Evolutionary conservation across 441 rosid genomes (phyloP).

Genomic region (Gossypium davidsonii): DNA sequence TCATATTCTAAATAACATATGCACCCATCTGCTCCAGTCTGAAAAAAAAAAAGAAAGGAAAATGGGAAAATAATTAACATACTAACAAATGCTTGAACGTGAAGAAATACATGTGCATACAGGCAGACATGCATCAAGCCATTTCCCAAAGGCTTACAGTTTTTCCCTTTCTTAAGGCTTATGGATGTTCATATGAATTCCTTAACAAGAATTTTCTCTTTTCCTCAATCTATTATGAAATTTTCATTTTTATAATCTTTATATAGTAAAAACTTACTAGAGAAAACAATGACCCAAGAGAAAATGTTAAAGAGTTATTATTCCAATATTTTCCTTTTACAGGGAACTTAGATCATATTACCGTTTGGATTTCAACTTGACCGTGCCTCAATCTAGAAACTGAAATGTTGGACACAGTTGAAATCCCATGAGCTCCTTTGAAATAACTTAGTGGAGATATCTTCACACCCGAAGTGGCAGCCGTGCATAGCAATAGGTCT

Average conservation of each 20-base stretch:
- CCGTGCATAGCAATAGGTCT: constrained; percentile 32
- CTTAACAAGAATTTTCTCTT: not conserved
- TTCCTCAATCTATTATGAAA: not conserved
- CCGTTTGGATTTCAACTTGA: constrained; percentile 72
- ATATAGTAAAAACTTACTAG: constrained; percentile 6
- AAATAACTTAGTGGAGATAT: constrained; percentile 60
- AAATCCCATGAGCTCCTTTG: constrained; percentile 96
- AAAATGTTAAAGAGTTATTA: not conserved
- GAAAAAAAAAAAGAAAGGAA: constrained; percentile 23
- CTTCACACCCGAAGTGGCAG: constrained; percentile 31
- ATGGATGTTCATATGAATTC: constrained; percentile 4
- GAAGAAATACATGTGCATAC: constrained; percentile 10
- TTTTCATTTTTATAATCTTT: not conserved
- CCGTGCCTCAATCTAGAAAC: constrained; percentile 40
- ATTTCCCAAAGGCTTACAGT: not conserved
- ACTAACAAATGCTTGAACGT: not conserved
- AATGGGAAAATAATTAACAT: constrained; percentile 14
- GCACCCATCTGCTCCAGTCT: constrained; percentile 98
- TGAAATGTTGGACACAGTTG: constrained; percentile 64
- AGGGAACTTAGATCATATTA: constrained; percentile 28
- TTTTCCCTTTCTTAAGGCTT: not conserved
- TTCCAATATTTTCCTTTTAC: constrained; percentile 5
- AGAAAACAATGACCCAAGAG: not conserved
- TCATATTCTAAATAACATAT: constrained; percentile 79
- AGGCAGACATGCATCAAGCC: not conserved